These are phyloP conservation scores for Barnettozyma vustinii DNA, from an alignment of 805 yeast genomes.

Conservation along the genomic window DNA sequence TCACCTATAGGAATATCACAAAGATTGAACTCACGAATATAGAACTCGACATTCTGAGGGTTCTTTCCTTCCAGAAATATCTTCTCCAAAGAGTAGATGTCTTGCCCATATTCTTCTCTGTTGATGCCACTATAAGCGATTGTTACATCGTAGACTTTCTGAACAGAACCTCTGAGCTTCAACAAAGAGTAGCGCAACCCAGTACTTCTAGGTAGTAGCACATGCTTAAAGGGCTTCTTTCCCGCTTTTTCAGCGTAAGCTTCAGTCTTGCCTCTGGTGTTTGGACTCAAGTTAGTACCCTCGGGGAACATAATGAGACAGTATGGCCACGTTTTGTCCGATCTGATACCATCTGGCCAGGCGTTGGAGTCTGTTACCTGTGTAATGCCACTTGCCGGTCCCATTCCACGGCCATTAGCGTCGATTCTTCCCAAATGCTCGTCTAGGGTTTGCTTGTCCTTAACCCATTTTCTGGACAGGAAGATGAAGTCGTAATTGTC, in stretches of 20 bases:
- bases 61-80: conserved; percentile 67
- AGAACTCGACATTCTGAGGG: conserved; percentile 61
- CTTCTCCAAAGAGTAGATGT: conserved; percentile 56
- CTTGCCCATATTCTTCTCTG: conserved; percentile 68
- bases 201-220: conserved; percentile 75
- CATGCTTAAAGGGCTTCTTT: conserved; percentile 48
- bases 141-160: conserved; percentile 73
- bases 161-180: conserved; percentile 46
- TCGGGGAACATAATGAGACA: conserved; percentile 85
- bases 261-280: conserved; percentile 54
- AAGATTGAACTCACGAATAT: conserved; percentile 53
- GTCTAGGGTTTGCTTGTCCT: conserved; percentile 56
- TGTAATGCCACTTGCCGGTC: conserved; percentile 39
- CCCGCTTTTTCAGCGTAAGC: conserved; percentile 50
- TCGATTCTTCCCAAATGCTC: conserved; percentile 52
- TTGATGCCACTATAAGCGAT: conserved; percentile 73
- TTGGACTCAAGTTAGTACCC: conserved; percentile 78
- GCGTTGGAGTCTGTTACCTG: conserved; percentile 14
- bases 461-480: conserved; percentile 80
- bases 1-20: conserved; percentile 60
- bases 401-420: conserved; percentile 53
- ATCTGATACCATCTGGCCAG: conserved; percentile 19
- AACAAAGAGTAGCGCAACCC: conserved; percentile 69
- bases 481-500: conserved; percentile 69
- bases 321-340: conserved; percentile 46